Base-by-base conservation (phyloP, 108 stramenopile species). In the Cylindrotheca fusiformis region DNA sequence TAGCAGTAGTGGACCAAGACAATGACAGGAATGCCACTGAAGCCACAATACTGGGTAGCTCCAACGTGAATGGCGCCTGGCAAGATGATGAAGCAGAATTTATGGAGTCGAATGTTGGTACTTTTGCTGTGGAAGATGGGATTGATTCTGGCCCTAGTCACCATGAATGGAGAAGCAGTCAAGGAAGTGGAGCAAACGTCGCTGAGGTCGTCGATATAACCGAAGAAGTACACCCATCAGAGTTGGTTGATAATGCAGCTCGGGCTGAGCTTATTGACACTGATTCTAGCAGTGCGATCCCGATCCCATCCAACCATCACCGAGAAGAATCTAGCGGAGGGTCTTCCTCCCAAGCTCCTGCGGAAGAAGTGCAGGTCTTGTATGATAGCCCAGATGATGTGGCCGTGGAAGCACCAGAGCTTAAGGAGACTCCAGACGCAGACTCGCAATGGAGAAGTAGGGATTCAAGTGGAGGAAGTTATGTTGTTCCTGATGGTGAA, bases 141-240 rank as follows among this genome's bases (percentile, higher is more conserved):
- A n/a, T n/a, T n/a, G n/a, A n/a, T n/a, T n/a, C n/a, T n/a, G 25
- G 21, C 26, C 2, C 21, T 14, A 41, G 21, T 23, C 24, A 19
- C 17, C 44, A 17, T 5, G 53, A 49, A 5, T 23, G 14, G 8
- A 29, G 3, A 25, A 12, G 19, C 48, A 31, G 51, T 1, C 32
- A 25, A 20, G 52, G 8, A n/a, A 25, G 27, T 23, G 33, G 20
- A 10, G 41, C 57, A 3, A 55, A 47, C 44, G 63, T 71, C 58
- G 76, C 72, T 14, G 67, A 73, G 61, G 77, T 83, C 19, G 41
- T 78, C 32, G 67, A 29, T 6, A 78, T 78, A 48, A 63, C 58
- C 4, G 70, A 78, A 36, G 60, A 75, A 12, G 25, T 48, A 17
- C 78, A 79, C 52, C 78, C 78, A 6, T 20, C 68, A 0, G 78